Percentiles rank a stretch among this genome's conserved stretches.
phyloP scores from a whole-genome alignment of 495 filamentous ascomycete genomes.

The Podospora sp. region DNA sequence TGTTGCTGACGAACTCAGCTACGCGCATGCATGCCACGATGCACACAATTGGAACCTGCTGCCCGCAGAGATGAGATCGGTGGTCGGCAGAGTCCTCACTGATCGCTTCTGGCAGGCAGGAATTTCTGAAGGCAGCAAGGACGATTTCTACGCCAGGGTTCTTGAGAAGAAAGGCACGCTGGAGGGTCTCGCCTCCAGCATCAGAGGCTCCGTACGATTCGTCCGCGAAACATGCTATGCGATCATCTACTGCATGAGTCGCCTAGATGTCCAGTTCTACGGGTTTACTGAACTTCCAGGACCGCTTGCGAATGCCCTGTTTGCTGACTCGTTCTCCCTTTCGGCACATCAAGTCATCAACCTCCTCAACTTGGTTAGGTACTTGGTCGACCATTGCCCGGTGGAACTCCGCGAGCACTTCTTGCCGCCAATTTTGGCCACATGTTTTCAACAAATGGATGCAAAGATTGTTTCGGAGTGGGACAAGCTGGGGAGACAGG shows the following conservation, averaged over 20 bases:
- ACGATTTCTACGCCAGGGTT: slow-evolving; percentile 93
- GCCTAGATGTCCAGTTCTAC: slow-evolving; percentile 85
- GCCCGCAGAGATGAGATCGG: slow-evolving; percentile 72
- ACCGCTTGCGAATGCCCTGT: slow-evolving; percentile 81
- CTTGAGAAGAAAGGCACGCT: slow-evolving; percentile 83
- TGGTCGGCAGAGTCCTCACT: slow-evolving; percentile 82
- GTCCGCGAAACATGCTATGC: slow-evolving; percentile 92
- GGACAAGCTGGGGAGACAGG: slow-evolving; percentile 66
- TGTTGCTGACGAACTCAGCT: slow-evolving; percentile 48
- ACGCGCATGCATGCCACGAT: slow-evolving; percentile 94
- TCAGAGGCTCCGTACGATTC: slow-evolving; percentile 82
- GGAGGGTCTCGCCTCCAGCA: slow-evolving; percentile 91
- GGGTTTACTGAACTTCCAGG: slow-evolving; percentile 80
- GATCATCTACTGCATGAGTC: slow-evolving; percentile 90
- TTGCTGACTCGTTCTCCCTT: slow-evolving; percentile 77
- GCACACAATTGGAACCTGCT: slow-evolving; percentile 78
- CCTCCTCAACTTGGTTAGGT: slow-evolving; percentile 80
- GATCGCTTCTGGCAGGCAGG: slow-evolving; percentile 99
- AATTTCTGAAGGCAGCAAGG: slow-evolving; percentile 90
- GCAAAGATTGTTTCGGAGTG: slow-evolving; percentile 84
- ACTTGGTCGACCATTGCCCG: slow-evolving; percentile 89
- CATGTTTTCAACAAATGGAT: slow-evolving; percentile 84
- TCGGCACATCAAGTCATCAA: slow-evolving; percentile 93
- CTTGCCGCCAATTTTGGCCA: slow-evolving; percentile 79
- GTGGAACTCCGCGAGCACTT: slow-evolving; percentile 75